Conservation (phyloP, 2,329 filamentous ascomycete genomes). For the Aspergillus sp. region DNA sequence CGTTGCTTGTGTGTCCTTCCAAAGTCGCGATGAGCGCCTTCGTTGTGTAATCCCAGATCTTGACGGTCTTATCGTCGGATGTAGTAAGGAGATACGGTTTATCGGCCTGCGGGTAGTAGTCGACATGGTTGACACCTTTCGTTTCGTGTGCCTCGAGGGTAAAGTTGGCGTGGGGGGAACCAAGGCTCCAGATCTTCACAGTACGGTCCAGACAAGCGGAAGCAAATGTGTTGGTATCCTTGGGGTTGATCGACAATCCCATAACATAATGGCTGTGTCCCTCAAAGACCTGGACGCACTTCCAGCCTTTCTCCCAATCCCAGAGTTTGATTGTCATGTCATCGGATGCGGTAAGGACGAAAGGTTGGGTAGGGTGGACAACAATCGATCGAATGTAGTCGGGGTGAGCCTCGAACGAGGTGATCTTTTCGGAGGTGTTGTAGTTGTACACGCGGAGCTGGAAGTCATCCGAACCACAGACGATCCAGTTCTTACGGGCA, state of each 20-base stretch:
- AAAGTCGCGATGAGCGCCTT: conserved; percentile 95
- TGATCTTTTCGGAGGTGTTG: conserved; percentile 98
- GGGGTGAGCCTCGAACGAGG: conserved; percentile 92
- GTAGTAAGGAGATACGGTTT: conserved; percentile 89
- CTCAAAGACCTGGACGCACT: conserved; percentile 94
- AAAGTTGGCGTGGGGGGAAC: conserved; percentile 90
- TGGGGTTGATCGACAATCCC: conserved; percentile 94
- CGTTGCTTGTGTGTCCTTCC: conserved; percentile 95
- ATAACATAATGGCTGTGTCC: conserved; percentile 97
- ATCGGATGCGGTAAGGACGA: conserved; percentile 92
- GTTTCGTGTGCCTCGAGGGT: conserved; percentile 95
- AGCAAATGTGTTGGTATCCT: conserved; percentile 88
- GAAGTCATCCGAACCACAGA: conserved; percentile 92
- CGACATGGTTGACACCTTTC: conserved; percentile 96
- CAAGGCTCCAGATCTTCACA: conserved; percentile 96
- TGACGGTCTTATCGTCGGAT: conserved; percentile 92
- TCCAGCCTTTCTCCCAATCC: conserved; percentile 99
- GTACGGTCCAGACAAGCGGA: conserved; percentile 94
- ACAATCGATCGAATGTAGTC: conserved; percentile 97
- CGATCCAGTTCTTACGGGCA: conserved; percentile 98
- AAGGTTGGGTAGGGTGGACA: conserved; percentile 91
- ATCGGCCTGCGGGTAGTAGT: conserved; percentile 69
- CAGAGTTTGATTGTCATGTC: conserved; percentile 98
- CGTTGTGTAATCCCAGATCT: conserved; percentile 98
- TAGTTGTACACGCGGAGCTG: conserved; percentile 92